A percentile compares a stretch with the other conserved stretches of the same genome.
These are phyloP conservation scores for Triglochin maritima DNA, from an alignment of 106 monocot species.

Conservation along the genomic window DNA sequence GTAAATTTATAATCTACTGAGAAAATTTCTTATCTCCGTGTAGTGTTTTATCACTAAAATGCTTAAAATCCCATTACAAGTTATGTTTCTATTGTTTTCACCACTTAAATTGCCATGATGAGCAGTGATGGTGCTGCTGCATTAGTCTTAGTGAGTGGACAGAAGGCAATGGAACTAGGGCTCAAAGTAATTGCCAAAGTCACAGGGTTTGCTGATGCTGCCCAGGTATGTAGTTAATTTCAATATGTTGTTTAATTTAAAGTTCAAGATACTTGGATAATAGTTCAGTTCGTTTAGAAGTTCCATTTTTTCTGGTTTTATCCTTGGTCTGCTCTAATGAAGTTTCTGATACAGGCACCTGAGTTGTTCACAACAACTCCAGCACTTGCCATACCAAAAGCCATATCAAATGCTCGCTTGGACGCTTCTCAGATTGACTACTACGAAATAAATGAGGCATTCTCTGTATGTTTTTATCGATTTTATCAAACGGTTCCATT, in stretches of 20 bases:
- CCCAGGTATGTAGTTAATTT: constrained; percentile 43
- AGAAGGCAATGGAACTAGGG: constrained; percentile 79
- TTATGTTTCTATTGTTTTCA: too few relatives aligned
- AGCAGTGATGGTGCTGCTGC: constrained; percentile 95
- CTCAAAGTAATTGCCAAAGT: constrained; percentile 82
- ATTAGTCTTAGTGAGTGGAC: constrained; percentile 82
- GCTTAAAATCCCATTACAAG: too few relatives aligned
- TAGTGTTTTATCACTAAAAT: too few relatives aligned
- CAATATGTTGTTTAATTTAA: not conserved
- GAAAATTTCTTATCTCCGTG: too few relatives aligned
- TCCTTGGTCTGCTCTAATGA: not conserved
- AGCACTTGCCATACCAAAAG: constrained; percentile 92
- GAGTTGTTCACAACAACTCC: constrained; percentile 92
- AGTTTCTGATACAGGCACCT: constrained; percentile 44
- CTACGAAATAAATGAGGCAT: constrained; percentile 99
- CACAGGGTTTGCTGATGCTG: constrained; percentile 90
- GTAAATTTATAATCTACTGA: too few relatives aligned
- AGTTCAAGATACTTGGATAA: not conserved
- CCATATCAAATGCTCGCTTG: constrained; percentile 78
- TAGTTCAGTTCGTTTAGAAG: not conserved
- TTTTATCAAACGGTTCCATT: too few relatives aligned
- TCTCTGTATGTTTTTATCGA: constrained; percentile 36
- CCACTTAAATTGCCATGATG: not conserved
- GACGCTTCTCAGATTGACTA: constrained; percentile 84
- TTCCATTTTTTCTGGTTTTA: not conserved